These are phyloP conservation scores for Tuber aestivum DNA, from an alignment of 495 filamentous ascomycete species.

Conservation along the genomic window DNA sequence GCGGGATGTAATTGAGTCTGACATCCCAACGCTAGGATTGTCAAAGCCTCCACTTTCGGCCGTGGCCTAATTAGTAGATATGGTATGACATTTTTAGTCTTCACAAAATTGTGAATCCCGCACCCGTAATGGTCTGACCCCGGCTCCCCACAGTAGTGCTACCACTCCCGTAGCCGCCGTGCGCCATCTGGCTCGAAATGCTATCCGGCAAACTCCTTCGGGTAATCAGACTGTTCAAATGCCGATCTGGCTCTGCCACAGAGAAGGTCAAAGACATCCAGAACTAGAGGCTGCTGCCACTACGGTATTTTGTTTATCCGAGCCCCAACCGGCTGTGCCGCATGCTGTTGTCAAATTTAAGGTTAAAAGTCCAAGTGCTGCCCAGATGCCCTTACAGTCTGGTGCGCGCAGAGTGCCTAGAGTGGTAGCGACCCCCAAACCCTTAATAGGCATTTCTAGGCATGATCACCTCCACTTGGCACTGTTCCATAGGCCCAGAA, in stretches of 20 bases:
- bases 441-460: background rate
- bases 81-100: background rate
- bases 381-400: background rate
- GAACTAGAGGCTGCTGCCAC: background rate
- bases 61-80: background rate
- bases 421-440: background rate
- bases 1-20: background rate
- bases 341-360: background rate
- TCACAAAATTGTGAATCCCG: background rate
- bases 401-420: background rate
- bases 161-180: background rate
- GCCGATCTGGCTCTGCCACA: background rate
- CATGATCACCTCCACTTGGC: background rate
- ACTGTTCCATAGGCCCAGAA: background rate
- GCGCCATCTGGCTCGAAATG: background rate
- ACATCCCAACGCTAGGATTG: background rate
- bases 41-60: background rate
- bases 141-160: too few species aligned
- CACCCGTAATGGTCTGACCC: too few species aligned
- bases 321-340: background rate
- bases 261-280: background rate
- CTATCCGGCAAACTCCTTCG: background rate
- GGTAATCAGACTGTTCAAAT: background rate
- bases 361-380: background rate
- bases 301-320: background rate